These are phyloP conservation scores for Umbelopsis vinacea DNA, from an alignment of 192 early-diverging fungal species.

Conservation along the genomic window DNA sequence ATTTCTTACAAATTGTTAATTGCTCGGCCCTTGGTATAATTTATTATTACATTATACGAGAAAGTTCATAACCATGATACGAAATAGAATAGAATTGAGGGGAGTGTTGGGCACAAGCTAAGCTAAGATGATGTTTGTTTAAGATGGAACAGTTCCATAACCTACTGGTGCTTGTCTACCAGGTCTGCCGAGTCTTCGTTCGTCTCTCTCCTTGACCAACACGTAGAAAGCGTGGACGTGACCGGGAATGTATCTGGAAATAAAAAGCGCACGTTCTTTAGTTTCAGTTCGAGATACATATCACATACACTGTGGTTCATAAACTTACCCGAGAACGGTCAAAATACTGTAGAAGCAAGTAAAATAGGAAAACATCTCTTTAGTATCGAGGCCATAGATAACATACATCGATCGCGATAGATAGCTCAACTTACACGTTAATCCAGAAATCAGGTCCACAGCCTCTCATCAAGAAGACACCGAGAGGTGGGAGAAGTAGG, in stretches of 20 bases:
- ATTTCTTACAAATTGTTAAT: not conserved
- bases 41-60: no score
- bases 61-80: no score
- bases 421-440: conserved; percentile 43
- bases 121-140: not conserved
- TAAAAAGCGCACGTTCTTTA: not conserved
- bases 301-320: not conserved
- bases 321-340: conserved; percentile 24
- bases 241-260: conserved; percentile 30
- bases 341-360: not conserved
- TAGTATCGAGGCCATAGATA: no score
- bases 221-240: conserved; percentile 43
- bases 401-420: no score
- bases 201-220: conserved; percentile 33
- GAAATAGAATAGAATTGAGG: no score
- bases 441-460: conserved; percentile 50
- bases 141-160: not conserved
- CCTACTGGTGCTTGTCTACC: not conserved
- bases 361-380: not conserved
- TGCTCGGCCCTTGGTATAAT: no score
- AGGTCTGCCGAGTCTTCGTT: not conserved
- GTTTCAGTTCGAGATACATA: no score
- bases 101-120: no score
- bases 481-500: conserved; percentile 51
- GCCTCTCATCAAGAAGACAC: conserved; percentile 57